Evolutionary conservation across 352 stramenopile species (phyloP).

Genomic region (Phytophthora ramorum): DNA sequence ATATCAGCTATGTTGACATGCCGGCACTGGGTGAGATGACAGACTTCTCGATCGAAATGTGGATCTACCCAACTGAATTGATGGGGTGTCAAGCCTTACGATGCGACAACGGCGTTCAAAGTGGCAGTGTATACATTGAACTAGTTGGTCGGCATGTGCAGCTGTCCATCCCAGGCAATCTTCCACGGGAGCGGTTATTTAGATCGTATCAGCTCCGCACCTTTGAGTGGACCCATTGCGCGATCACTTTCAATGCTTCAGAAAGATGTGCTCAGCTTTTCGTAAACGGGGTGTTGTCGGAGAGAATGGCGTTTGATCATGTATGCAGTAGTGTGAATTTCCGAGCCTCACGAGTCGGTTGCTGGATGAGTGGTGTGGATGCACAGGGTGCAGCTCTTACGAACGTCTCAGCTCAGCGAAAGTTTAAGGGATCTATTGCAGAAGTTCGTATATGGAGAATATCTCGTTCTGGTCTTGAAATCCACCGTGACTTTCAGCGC

Average conservation of each 20-base stretch:
- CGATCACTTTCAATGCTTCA: conserved; percentile 55
- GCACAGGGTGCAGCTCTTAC: conserved; percentile 41
- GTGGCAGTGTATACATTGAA: conserved; percentile 76
- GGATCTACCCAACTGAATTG: conserved; percentile 76
- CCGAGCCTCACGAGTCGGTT: conserved; percentile 65
- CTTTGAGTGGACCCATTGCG: conserved; percentile 76
- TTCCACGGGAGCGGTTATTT: conserved; percentile 78
- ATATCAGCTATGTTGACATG: conserved; percentile 73
- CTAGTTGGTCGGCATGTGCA: conserved; percentile 74
- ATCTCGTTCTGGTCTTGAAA: conserved; percentile 44
- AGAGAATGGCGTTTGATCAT: conserved; percentile 49
- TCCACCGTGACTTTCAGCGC: conserved; percentile 70
- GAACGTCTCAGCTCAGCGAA: conserved; percentile 51
- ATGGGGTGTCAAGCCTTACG: conserved; percentile 68
- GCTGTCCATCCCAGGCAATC: conserved; percentile 75
- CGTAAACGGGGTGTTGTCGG: conserved; percentile 59
- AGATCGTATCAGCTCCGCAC: conserved; percentile 53
- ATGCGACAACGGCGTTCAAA: conserved; percentile 77
- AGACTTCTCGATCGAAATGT: conserved; percentile 85
- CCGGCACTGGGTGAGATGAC: conserved; percentile 63
- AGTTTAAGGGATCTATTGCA: conserved; percentile 77
- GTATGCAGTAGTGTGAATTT: conserved; percentile 58
- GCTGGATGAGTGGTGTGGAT: conserved; percentile 69
- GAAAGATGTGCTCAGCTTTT: conserved; percentile 42
- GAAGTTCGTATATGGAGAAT: conserved; percentile 81